Evolutionary conservation across 495 filamentous ascomycete genomes (phyloP), one percentile per base, ranked within the genome.

Genomic region (Saxispiralis lemnorum): DNA sequence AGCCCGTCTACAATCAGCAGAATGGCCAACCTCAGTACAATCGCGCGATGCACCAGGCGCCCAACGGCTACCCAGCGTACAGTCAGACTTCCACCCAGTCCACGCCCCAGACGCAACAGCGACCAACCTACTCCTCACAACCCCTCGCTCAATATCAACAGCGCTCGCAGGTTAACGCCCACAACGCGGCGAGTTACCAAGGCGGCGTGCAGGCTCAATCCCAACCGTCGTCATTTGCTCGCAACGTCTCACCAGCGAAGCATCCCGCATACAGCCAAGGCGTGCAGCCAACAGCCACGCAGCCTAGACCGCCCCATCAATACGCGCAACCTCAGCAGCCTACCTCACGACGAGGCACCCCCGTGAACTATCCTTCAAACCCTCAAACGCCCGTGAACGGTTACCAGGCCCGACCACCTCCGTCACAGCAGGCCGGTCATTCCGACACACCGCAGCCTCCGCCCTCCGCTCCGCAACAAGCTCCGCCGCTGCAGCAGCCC

Each of bases 11-110:
- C 39, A 34, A 20, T 19, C 47, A 51, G 34, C 16, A 44, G 14
- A 34, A 47, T 49, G 30, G 47, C 21, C 24, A 43, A 17, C 49
- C 51, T 16, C 42, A 49, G 7, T 61, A 60, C 40, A 56, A 56
- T 36, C 56, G 54, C 13, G 52, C 53, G 21, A 52, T 52, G 30
- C 53, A 56, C 12, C 46, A 44, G 21, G 32, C 28, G 18, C 31
- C 20, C 17, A 18, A 17, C 42, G 21, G 17, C 16, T 37, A 45
- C 21, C 24, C 24, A 32, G 19, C 16, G 24, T 52, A 48, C 37
- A 31, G 14, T 31, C 45, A 38, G 35, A 43, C 38, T 24, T 47
- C 47, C 21, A 18, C 4, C 32, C 36, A 15, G 10, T 11, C 34
- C 17, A 51, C 43, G 13, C 48, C 39, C 6, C 45, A 47, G 21